Evolutionary conservation across 169 alveolate genomes (phyloP).

Genomic region (Eimeria zaria): DNA sequence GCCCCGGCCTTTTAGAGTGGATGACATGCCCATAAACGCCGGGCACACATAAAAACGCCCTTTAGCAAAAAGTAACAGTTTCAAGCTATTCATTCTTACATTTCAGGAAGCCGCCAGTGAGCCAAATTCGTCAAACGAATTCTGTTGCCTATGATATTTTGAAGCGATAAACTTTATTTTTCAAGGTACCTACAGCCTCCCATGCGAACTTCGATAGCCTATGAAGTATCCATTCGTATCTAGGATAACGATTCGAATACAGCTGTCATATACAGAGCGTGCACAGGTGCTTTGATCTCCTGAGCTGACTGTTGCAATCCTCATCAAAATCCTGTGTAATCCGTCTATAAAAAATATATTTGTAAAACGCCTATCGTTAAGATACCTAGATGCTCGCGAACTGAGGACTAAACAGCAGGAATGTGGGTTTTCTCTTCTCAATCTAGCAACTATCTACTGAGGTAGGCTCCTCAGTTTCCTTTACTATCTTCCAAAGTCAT

Average conservation of each 20-base stretch:
- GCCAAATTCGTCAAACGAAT: background rate
- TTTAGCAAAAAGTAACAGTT: background rate
- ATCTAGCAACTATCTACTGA: background rate
- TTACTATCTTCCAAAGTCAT: background rate
- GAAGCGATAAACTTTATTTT: background rate
- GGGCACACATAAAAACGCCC: background rate
- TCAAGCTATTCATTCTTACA: slow-evolving; percentile 26
- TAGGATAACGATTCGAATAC: background rate
- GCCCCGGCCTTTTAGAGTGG: slow-evolving; percentile 56
- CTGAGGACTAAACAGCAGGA: background rate
- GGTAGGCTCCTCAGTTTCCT: background rate
- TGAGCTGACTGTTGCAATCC: background rate
- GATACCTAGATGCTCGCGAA: background rate
- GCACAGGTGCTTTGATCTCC: background rate
- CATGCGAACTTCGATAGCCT: too few species aligned
- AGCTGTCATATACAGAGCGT: background rate
- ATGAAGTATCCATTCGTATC: too few species aligned
- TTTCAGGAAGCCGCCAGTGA: background rate
- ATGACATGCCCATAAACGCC: slow-evolving; percentile 25
- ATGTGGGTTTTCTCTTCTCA: background rate
- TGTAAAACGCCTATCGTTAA: background rate
- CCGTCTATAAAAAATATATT: background rate
- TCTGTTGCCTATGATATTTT: background rate
- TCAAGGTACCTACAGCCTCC: background rate
- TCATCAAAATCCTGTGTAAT: too few species aligned